phyloP scores from a whole-genome alignment of 257 asterid genomes.

The Apocynum venetum region DNA sequence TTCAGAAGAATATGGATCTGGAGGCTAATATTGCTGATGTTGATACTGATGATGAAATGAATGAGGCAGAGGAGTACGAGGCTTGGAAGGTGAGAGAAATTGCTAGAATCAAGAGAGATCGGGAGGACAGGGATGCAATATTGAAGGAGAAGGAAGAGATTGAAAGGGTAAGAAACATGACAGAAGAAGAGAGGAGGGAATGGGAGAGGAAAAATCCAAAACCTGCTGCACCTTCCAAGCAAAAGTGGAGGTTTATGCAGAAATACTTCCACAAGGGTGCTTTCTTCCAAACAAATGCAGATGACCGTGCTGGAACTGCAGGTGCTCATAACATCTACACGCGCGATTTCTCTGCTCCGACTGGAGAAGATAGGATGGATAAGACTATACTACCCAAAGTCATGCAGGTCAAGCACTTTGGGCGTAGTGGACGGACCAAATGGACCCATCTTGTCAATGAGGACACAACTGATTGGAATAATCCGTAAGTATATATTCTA shows the following conservation, averaged over 20 bases:
- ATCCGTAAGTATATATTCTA: constrained; percentile 58
- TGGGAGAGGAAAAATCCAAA: constrained; percentile 97
- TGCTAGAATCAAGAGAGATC: constrained; percentile 93
- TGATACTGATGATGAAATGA: constrained; percentile 88
- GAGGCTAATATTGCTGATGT: constrained; percentile 77
- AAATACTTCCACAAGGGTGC: constrained; percentile 96
- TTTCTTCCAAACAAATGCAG: constrained; percentile 75
- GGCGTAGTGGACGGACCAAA: constrained; percentile 94
- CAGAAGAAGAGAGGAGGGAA: constrained; percentile 92
- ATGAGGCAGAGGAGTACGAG: constrained; percentile 91
- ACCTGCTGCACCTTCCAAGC: constrained; percentile 40
- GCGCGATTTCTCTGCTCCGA: constrained; percentile 88
- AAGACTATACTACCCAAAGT: constrained; percentile 83
- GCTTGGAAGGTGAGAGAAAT: constrained; percentile 96
- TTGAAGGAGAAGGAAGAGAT: constrained; percentile 91
- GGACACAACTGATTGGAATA: constrained; percentile 97
- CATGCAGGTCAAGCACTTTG: constrained; percentile 97
- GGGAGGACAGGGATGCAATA: constrained; percentile 73
- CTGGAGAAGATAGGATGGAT: constrained; percentile 93
- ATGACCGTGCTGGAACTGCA: constrained; percentile 66
- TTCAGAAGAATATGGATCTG: constrained; percentile 65
- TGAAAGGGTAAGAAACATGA: constrained; percentile 93
- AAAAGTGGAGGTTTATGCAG: constrained; percentile 92
- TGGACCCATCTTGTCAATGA: constrained; percentile 96
- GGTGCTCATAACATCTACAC: constrained; percentile 44